A percentile compares a stretch with the other conserved stretches of the same genome.
These are phyloP conservation scores for Stephanodiscus minutulus DNA, from an alignment of 108 stramenopile genomes.

Conservation along the genomic window DNA sequence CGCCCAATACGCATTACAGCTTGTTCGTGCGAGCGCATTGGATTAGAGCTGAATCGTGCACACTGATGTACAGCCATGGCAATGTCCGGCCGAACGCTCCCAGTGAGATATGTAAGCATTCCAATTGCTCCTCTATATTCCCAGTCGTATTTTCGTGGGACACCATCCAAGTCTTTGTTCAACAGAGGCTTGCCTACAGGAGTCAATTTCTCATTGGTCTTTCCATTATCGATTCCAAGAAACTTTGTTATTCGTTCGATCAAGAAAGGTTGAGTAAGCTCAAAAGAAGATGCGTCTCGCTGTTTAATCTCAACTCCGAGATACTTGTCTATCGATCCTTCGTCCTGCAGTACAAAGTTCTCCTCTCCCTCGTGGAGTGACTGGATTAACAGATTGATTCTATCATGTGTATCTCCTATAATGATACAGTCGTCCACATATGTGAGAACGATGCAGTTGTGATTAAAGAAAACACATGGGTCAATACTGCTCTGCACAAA, in stretches of 20 bases:
- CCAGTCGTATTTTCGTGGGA: conserved; percentile 43
- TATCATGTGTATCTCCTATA: neutral
- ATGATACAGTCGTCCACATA: conserved; percentile 38
- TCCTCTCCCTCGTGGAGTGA: conserved; percentile 8
- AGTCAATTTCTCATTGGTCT: neutral
- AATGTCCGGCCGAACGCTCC: conserved; percentile 51
- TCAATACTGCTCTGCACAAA: conserved; percentile 18
- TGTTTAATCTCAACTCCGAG: conserved; percentile 44
- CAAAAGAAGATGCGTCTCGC: conserved; percentile 24
- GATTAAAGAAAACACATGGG: conserved; percentile 17
- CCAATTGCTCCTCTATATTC: conserved; percentile 47
- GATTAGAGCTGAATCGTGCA: conserved; percentile 34
- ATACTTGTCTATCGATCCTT: conserved; percentile 47
- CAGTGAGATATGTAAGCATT: conserved; percentile 52
- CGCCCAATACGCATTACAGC: conserved; percentile 56
- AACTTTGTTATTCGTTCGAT: conserved; percentile 31
- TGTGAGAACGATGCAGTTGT: conserved; percentile 15
- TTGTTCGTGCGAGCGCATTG: conserved; percentile 50
- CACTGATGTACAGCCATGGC: conserved; percentile 54
- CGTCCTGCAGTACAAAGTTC: conserved; percentile 22
- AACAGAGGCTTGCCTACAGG: conserved; percentile 37
- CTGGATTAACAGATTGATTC: neutral
- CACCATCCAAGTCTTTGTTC: conserved; percentile 42
- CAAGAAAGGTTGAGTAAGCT: conserved; percentile 52
- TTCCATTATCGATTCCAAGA: neutral